These are phyloP conservation scores for Verticillium nonalfalfae DNA, from an alignment of 2,329 filamentous ascomycete species.

Conservation along the genomic window DNA sequence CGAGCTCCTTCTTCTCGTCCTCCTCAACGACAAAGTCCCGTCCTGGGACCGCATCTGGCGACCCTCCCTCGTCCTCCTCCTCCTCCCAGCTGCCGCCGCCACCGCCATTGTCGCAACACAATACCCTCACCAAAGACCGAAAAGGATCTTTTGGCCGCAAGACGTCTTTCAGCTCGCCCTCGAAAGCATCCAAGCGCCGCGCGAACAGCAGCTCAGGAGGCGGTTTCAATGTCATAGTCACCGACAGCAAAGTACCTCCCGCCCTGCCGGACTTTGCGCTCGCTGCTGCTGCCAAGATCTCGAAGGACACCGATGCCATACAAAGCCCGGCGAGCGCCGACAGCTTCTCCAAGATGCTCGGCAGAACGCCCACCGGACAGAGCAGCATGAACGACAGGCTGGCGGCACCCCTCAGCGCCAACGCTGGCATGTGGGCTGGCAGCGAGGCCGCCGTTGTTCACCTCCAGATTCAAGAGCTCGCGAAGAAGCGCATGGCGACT, in stretches of 20 bases:
- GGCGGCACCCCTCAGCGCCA: slow-evolving; percentile 18
- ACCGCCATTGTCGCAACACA: slow-evolving; percentile 16
- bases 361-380: slow-evolving; percentile 29
- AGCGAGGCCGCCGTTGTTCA: slow-evolving; percentile 44
- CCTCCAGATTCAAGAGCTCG: slow-evolving; percentile 72
- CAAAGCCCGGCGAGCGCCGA: slow-evolving; percentile 22
- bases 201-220: slow-evolving; percentile 35
- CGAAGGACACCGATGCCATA: slow-evolving; percentile 20
- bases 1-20: slow-evolving; percentile 27
- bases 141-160: slow-evolving; percentile 49
- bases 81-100: slow-evolving; percentile 11
- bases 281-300: slow-evolving; percentile 38
- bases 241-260: slow-evolving; percentile 42
- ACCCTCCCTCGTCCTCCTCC: slow-evolving; percentile 8
- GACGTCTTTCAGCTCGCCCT: slow-evolving; percentile 39
- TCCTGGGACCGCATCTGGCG: slow-evolving; percentile 12
- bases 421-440: slow-evolving; percentile 21
- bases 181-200: slow-evolving; percentile 20
- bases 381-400: slow-evolving; percentile 19
- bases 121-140: slow-evolving; percentile 36
- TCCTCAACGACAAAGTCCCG: slow-evolving; percentile 18
- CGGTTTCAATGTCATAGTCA: slow-evolving; percentile 30
- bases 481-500: slow-evolving; percentile 89
- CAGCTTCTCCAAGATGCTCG: slow-evolving; percentile 36
- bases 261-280: slow-evolving; percentile 48